phyloP scores from a whole-genome alignment of 805 yeast genomes.

The Lipomyces starkeyi region DNA sequence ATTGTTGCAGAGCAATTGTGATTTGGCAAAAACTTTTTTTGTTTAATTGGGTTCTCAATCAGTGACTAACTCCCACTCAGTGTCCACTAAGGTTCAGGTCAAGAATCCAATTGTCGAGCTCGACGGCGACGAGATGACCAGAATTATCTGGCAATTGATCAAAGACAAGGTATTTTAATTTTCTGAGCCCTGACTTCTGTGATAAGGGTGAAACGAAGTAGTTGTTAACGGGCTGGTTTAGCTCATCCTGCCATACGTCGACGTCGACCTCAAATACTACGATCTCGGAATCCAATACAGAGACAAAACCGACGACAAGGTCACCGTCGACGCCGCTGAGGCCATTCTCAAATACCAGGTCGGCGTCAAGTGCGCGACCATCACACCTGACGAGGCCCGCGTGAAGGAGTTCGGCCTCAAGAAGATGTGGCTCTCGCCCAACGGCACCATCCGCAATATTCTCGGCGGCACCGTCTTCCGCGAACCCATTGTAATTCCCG shows the following conservation, averaged over 20 bases:
- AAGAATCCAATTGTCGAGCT: conserved; percentile 90
- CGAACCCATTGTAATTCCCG: conserved; percentile 91
- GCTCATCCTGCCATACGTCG: conserved; percentile 82
- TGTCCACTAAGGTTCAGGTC: conserved; percentile 67
- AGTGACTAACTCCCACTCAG: conserved; percentile 14
- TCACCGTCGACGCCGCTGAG: conserved; percentile 85
- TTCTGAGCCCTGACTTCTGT: neutral
- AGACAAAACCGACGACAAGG: conserved; percentile 85
- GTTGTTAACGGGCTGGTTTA: neutral
- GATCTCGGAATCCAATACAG: conserved; percentile 87
- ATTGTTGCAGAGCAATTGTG: neutral
- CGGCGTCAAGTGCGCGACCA: conserved; percentile 97
- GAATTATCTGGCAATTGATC: conserved; percentile 93
- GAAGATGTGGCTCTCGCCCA: conserved; percentile 97
- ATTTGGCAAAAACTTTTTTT: neutral
- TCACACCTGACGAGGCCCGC: conserved; percentile 97
- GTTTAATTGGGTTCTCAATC: neutral
- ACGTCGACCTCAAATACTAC: conserved; percentile 87
- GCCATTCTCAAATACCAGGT: conserved; percentile 90
- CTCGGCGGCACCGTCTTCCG: conserved; percentile 96
- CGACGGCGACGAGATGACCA: conserved; percentile 98
- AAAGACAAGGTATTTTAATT: conserved; percentile 59
- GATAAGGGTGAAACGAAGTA: too few relatives aligned
- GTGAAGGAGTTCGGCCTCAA: conserved; percentile 88
- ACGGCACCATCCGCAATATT: conserved; percentile 95